These are phyloP conservation scores for Suhomyces atakaporum DNA, from an alignment of 1,139 yeast genomes.

Conservation along the genomic window DNA sequence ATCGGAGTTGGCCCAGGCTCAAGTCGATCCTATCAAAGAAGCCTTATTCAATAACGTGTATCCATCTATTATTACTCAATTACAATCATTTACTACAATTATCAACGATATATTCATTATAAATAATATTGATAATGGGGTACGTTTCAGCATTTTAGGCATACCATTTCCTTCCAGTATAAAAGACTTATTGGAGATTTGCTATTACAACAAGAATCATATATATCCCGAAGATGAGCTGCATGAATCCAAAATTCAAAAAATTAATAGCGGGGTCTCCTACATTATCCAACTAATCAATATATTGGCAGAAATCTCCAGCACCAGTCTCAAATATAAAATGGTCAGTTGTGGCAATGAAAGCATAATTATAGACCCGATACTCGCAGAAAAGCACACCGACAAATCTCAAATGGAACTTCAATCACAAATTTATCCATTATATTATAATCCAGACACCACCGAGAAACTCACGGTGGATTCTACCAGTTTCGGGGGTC, in stretches of 20 bases:
- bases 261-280: slow-evolving; percentile 37
- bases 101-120: slow-evolving; percentile 32
- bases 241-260: slow-evolving; percentile 21
- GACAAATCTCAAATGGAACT: neutral
- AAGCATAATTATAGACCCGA: slow-evolving; percentile 31
- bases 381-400: slow-evolving; percentile 9
- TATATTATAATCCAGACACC: slow-evolving; percentile 29
- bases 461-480: slow-evolving; percentile 24
- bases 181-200: slow-evolving; percentile 30
- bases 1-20: slow-evolving; percentile 32
- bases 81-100: slow-evolving; percentile 21
- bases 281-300: slow-evolving; percentile 32
- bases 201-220: slow-evolving; percentile 28
- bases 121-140: slow-evolving; percentile 24
- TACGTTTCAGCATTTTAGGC: slow-evolving; percentile 36
- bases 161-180: slow-evolving; percentile 40
- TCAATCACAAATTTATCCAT: slow-evolving; percentile 22
- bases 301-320: slow-evolving; percentile 28
- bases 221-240: slow-evolving; percentile 13
- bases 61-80: slow-evolving; percentile 23
- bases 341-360: slow-evolving; percentile 28
- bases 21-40: slow-evolving; percentile 31
- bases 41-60: slow-evolving; percentile 22
- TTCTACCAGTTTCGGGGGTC: slow-evolving; percentile 12
- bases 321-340: slow-evolving; percentile 29